Evolutionary conservation across 257 asterid genomes (phyloP), one percentile per base, ranked within the genome.

Genomic region (Gardenia jasminoides): DNA sequence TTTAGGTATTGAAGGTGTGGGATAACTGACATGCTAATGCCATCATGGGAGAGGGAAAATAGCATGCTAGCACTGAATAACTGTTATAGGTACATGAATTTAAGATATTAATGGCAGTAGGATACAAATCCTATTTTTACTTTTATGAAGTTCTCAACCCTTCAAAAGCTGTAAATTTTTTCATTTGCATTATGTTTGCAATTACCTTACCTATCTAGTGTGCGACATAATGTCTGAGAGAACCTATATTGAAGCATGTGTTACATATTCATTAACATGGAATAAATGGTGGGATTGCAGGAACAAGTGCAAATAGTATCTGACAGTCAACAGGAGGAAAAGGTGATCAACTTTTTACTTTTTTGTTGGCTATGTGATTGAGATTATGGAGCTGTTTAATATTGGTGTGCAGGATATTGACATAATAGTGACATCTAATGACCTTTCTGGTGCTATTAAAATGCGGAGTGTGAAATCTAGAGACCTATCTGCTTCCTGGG

Each of bases 401-500:
- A 69, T 72, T 82, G 50, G 78, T 67, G 54, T 93, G 96, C 94
- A 94, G 99, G 97, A 87, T 78, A 87, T 94, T 78, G 93, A 88
- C 84, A 91, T 93, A 84, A 81, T 90, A 66, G 92, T 94, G 79
- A 89, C 97, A 84, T 94, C 90, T 82, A 90, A 82, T 77, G 94
- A 93, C 84, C 86, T 90, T 79, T 87, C 91, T 80, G 99, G 99
- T 71, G 89, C 89, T 83, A 84, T 93, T 82, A 88, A 80, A 86
- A 88, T 89, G 79, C 84, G 86, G 79, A 89, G 85, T 80, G 87
- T 93, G 81, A 89, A 89, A 73, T 90, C 96, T 75, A 88, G 83
- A 83, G 89, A 91, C 85, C 88, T 94, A 44, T 93, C 99, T 52
- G 82, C 94, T 86, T 94, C 98, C 67, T 93, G 98, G 99, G 88